Percentiles rank a stretch among this genome's conserved stretches.
These are phyloP conservation scores for Spiromastix sp. DNA, from an alignment of 2,329 filamentous ascomycete species.

Conservation along the genomic window DNA sequence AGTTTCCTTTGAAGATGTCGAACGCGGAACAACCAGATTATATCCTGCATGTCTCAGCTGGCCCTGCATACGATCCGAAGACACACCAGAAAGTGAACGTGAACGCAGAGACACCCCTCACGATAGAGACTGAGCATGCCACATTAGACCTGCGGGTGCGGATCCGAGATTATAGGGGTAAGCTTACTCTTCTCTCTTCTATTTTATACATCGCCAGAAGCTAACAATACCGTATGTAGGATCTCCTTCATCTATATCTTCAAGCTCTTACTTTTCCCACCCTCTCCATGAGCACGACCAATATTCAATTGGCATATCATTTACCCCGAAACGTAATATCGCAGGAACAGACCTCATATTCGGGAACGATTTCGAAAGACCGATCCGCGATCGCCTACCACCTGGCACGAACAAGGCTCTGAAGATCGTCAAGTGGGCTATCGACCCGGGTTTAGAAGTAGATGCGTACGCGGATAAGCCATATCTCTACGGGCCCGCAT, in stretches of 20 bases:
- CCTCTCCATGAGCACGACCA: constrained; percentile 63
- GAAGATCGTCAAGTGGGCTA: constrained; percentile 76
- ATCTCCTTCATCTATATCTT: constrained; percentile 56
- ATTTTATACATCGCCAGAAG: no score
- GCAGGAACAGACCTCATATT: constrained; percentile 69
- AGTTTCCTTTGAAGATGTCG: no score
- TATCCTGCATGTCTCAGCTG: constrained; percentile 71
- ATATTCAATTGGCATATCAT: constrained; percentile 73
- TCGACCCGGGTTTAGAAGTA: constrained; percentile 83
- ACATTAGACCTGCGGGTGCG: constrained; percentile 63
- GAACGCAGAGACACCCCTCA: constrained; percentile 55
- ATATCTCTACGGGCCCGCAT: constrained; percentile 71
- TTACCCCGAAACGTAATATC: constrained; percentile 60
- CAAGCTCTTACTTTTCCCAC: constrained; percentile 66
- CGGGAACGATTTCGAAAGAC: constrained; percentile 89
- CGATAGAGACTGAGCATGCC: constrained; percentile 54
- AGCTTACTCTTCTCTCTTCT: not conserved
- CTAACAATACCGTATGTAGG: no score
- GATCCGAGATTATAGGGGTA: constrained; percentile 51
- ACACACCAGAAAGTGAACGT: constrained; percentile 66
- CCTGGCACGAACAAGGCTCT: constrained; percentile 79
- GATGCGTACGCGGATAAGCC: constrained; percentile 82
- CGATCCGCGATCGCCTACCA: constrained; percentile 76
- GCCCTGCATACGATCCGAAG: constrained; percentile 60
- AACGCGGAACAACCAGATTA: no score